phyloP scores from a whole-genome alignment of 202 grass and related monocot species.

The Panicum virgatum region DNA sequence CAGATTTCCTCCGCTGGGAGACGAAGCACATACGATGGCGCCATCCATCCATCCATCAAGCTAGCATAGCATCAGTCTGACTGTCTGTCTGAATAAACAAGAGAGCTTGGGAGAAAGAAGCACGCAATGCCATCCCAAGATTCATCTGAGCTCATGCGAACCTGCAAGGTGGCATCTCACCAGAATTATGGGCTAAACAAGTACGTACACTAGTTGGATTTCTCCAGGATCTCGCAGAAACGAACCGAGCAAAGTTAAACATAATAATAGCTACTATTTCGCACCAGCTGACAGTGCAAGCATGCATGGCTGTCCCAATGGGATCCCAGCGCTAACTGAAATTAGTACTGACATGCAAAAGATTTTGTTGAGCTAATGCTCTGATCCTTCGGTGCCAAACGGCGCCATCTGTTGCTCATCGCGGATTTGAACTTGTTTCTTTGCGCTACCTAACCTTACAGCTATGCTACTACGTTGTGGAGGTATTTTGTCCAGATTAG shows the following conservation, averaged over 20 bases:
- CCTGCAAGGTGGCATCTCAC: not conserved
- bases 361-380: constrained; percentile 6
- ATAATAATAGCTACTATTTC: too few species aligned
- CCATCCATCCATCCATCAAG: not conserved
- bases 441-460: constrained; percentile 4
- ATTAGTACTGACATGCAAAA: not conserved
- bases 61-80: not conserved
- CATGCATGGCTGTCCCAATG: not conserved
- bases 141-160: not conserved
- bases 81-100: not conserved
- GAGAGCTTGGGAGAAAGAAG: constrained; percentile 31
- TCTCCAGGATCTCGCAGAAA: not conserved
- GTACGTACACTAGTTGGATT: too few species aligned
- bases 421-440: not conserved
- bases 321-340: not conserved
- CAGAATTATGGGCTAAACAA: not conserved
- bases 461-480: not conserved
- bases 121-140: constrained; percentile 23
- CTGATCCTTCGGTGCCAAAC: not conserved
- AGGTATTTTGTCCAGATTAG: not conserved
- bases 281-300: not conserved
- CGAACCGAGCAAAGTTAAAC: too few species aligned
- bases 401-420: not conserved
- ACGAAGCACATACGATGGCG: not conserved
- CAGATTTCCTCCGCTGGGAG: not conserved